Percentiles rank a stretch among this genome's conserved stretches.
phyloP scores from a whole-genome alignment of 2,329 filamentous ascomycete genomes.

The Amauroascus niger region DNA sequence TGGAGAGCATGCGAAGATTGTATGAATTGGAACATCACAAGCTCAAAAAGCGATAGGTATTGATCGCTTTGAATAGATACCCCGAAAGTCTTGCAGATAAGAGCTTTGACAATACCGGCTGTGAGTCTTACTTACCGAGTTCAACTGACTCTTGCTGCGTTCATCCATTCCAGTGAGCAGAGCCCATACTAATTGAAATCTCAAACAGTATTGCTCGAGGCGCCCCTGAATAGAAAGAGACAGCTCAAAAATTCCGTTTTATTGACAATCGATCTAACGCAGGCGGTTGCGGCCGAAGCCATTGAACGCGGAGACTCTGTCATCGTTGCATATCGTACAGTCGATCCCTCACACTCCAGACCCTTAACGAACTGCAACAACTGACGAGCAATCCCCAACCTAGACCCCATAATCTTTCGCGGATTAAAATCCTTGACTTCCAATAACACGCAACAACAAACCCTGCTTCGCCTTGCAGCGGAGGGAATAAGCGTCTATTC shows the following conservation, averaged over 20 bases:
- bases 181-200: conserved; percentile 1
- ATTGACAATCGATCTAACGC: conserved; percentile 83
- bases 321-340: conserved; percentile 77
- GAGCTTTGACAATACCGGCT: conserved; percentile 91
- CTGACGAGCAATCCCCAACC: not conserved
- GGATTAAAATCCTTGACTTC: conserved; percentile 82
- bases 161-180: too few relatives aligned
- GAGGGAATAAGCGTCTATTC: conserved; percentile 91
- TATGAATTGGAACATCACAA: conserved; percentile 35
- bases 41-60: not conserved
- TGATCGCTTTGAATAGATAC: conserved; percentile 49
- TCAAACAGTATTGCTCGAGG: conserved; percentile 54
- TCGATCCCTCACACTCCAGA: too few relatives aligned
- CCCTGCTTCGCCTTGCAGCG: conserved; percentile 69
- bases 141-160: too few relatives aligned
- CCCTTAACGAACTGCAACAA: too few relatives aligned
- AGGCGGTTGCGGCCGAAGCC: conserved; percentile 80
- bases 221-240: conserved; percentile 50
- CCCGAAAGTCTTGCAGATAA: conserved; percentile 81
- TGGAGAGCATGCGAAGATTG: conserved; percentile 69
- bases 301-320: conserved; percentile 65
- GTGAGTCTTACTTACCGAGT: conserved; percentile 1
- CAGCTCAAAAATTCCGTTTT: conserved; percentile 59
- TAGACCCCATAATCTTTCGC: conserved; percentile 89
- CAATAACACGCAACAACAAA: conserved; percentile 74